These are phyloP conservation scores for Gillenia trifoliata DNA, from an alignment of 306 rosid species.

Conservation along the genomic window DNA sequence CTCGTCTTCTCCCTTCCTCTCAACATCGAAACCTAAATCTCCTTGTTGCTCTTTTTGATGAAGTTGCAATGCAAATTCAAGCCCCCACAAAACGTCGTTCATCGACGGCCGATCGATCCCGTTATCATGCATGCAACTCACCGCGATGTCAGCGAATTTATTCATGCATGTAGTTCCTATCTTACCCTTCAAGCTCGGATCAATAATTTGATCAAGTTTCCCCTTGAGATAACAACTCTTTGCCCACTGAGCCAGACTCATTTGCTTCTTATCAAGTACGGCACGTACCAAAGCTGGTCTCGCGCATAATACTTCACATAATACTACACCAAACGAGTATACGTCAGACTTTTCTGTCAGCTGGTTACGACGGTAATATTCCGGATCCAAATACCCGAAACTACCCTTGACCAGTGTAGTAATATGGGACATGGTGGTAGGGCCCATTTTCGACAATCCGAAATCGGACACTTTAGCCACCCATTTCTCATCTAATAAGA, in stretches of 20 bases:
- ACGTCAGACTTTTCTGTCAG: slow-evolving; percentile 24
- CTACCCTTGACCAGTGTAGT: slow-evolving; percentile 24
- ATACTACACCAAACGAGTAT: slow-evolving; percentile 26
- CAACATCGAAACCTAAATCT: not conserved
- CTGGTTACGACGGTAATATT: slow-evolving; percentile 14
- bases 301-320: slow-evolving; percentile 21
- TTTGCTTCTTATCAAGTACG: not conserved
- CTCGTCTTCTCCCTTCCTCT: not conserved
- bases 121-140: slow-evolving; percentile 21
- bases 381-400: slow-evolving; percentile 27
- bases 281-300: slow-evolving; percentile 9
- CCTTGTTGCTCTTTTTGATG: slow-evolving; percentile 7
- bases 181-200: slow-evolving; percentile 2
- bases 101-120: slow-evolving; percentile 27
- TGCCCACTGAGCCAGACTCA: slow-evolving; percentile 20
- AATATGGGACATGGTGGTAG: slow-evolving; percentile 16
- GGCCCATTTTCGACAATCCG: slow-evolving; percentile 23
- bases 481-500: slow-evolving; percentile 18
- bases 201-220: slow-evolving; percentile 8
- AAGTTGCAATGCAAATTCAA: slow-evolving; percentile 23
- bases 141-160: slow-evolving; percentile 5
- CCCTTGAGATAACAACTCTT: not conserved
- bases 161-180: slow-evolving; percentile 16
- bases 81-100: slow-evolving; percentile 22
- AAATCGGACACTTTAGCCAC: slow-evolving; percentile 29